phyloP scores from a whole-genome alignment of 768 basidiomycete genomes.

The Exsudoporus frostii region DNA sequence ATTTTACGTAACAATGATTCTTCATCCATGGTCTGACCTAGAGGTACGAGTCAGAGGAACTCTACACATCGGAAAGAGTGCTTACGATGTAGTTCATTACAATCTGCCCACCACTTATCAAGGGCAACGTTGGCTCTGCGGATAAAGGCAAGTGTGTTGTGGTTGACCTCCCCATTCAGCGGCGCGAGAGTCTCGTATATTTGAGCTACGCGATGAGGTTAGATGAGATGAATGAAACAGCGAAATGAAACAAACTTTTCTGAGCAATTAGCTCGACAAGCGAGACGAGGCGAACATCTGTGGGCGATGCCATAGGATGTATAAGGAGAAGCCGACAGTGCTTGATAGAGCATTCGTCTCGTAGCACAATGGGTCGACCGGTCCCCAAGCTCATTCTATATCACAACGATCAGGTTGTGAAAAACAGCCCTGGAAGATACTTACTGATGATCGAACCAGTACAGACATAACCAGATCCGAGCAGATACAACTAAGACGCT shows the following conservation, averaged over 20 bases:
- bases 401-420: conserved; percentile 11
- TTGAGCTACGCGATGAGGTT: conserved; percentile 55
- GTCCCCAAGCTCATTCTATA: conserved; percentile 86
- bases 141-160: conserved; percentile 82
- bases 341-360: conserved; percentile 84
- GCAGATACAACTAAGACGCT: conserved; percentile 75
- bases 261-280: conserved; percentile 88
- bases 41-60: conserved; percentile 5
- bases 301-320: conserved; percentile 86
- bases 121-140: conserved; percentile 82
- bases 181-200: conserved; percentile 90
- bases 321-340: conserved; percentile 78
- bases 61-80: neutral
- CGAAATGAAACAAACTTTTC: conserved; percentile 58
- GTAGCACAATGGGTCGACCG: conserved; percentile 83
- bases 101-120: conserved; percentile 89
- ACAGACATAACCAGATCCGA: conserved; percentile 90
- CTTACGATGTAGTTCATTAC: conserved; percentile 78
- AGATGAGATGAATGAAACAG: neutral
- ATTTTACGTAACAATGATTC: conserved; percentile 84
- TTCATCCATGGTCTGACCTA: conserved; percentile 80
- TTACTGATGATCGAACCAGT: conserved; percentile 95
- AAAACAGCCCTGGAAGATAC: conserved; percentile 26
- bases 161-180: conserved; percentile 81
- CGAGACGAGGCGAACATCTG: conserved; percentile 84